Base-by-base conservation (phyloP, 108 stramenopile genomes). In the Licmophora abbreviata region DNA sequence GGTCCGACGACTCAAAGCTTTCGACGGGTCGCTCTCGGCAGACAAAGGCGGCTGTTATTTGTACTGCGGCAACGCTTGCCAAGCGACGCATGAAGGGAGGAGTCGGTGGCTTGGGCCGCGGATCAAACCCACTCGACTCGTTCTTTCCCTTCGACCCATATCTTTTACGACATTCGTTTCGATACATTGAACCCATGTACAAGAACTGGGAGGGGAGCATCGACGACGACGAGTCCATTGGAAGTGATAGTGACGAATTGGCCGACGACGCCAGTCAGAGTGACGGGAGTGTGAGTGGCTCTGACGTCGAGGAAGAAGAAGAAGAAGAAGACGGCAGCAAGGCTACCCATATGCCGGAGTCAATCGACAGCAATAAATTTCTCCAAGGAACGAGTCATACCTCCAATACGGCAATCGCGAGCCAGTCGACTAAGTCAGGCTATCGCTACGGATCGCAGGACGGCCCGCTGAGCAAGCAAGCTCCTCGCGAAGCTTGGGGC, bases 111-210 rank as follows among this genome's bases (percentile, higher is more conserved):
- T 47, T 95, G 24, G 93, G 92, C 9, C 58, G 68, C 24, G 95
- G 94, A 51, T 83, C 71, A 8, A 96, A 98, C 73, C 95, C 97
- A 7, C 58, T 98, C 29, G 86, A 94, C 40, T 92, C 93, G 0
- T 98, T 93, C 51, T 98, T 98, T 55, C 97, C 97, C 4, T 98
- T 98, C 58, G 97, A 98, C 66, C 97, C 97, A 7, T 93, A 87
- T 53, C 61, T 98, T 18, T 63, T 98, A 26, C 63, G 84, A 40
- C 69, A 71, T 41, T 91, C 93, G 4, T 77, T 91, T 54, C 59
- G 27, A 2, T 76, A 59, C 56, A 70, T 98, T 11, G 92, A 87
- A 37, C 76, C 85, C 8, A 77, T 73, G 42, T 96, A 94, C 57
- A 68, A 77, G 38, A 63, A 84, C 47, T 96, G 95, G 95, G 68